phyloP scores from a whole-genome alignment of 306 rosid species.

The Rubus idaeus region DNA sequence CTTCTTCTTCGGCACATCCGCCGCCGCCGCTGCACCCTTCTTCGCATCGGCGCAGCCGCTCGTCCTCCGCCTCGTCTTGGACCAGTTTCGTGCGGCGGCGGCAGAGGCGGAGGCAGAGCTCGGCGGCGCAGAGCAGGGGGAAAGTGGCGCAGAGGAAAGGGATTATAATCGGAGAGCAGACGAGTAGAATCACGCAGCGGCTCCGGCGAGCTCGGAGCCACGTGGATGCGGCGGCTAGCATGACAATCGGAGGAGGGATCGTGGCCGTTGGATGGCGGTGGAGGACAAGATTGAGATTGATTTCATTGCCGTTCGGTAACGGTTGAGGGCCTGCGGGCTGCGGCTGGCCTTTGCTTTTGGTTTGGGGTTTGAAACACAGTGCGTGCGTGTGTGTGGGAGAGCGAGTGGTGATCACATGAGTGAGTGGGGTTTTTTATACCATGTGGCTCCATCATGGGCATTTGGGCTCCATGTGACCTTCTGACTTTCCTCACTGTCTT shows the following conservation, averaged over 20 bases:
- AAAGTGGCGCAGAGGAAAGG: slow-evolving; percentile 37
- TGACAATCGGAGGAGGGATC: slow-evolving; percentile 21
- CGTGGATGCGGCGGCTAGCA: slow-evolving; percentile 28
- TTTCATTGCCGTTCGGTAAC: neutral
- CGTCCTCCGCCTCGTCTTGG: slow-evolving; percentile 9
- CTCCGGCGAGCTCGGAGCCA: slow-evolving; percentile 36
- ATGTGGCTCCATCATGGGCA: neutral
- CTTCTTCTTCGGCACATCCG: neutral
- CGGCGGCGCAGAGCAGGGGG: slow-evolving; percentile 41
- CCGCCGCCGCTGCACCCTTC: slow-evolving; percentile 24
- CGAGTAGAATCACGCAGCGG: slow-evolving; percentile 27
- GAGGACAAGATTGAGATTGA: neutral
- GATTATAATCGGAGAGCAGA: slow-evolving; percentile 36
- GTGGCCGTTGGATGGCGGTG: slow-evolving; percentile 9
- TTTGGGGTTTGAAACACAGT: neutral
- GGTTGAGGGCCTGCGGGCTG: neutral
- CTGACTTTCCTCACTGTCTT: neutral
- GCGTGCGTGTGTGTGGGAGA: neutral
- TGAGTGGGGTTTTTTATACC: neutral
- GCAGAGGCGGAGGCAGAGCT: slow-evolving; percentile 28
- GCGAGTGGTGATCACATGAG: neutral
- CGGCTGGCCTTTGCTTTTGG: neutral
- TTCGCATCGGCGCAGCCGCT: slow-evolving; percentile 35
- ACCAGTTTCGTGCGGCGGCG: slow-evolving; percentile 16
- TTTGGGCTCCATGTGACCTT: neutral